phyloP scores from a whole-genome alignment of 2,329 filamentous ascomycete species.

The Aspergillus quadrilineatus region DNA sequence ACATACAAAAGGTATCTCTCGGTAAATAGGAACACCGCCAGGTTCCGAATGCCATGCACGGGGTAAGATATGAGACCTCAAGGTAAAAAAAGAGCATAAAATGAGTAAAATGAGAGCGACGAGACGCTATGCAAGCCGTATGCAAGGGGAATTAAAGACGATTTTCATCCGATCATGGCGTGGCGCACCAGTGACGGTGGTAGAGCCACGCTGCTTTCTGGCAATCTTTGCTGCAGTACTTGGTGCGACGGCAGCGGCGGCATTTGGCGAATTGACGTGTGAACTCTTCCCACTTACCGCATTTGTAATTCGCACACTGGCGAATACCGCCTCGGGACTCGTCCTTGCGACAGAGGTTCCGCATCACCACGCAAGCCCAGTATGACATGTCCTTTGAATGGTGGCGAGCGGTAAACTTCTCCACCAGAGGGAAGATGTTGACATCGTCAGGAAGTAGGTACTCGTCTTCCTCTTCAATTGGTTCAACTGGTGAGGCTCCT shows the following conservation, averaged over 20 bases:
- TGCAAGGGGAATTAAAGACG: slow-evolving; percentile 35
- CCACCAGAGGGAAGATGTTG: slow-evolving; percentile 96
- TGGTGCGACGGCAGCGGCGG: slow-evolving; percentile 89
- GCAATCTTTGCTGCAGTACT: slow-evolving; percentile 99
- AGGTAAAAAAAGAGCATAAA: slow-evolving; percentile 27
- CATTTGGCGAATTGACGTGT: slow-evolving; percentile 98
- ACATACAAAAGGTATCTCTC: slow-evolving; percentile 41
- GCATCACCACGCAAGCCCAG: slow-evolving; percentile 98
- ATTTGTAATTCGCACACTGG: slow-evolving; percentile 97
- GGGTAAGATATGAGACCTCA: slow-evolving; percentile 29
- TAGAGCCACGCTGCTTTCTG: slow-evolving; percentile 99
- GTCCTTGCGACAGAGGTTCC: slow-evolving; percentile 96
- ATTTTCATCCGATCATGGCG: slow-evolving; percentile 32
- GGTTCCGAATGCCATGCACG: slow-evolving; percentile 39
- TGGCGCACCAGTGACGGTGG: slow-evolving; percentile 88
- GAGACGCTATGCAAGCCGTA: slow-evolving; percentile 40
- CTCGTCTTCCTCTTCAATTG: slow-evolving; percentile 70
- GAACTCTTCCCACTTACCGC: slow-evolving; percentile 97
- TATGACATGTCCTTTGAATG: slow-evolving; percentile 98
- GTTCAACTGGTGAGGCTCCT: slow-evolving; percentile 48
- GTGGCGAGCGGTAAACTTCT: slow-evolving; percentile 96
- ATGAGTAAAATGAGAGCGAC: slow-evolving; percentile 23
- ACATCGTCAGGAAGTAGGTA: slow-evolving; percentile 91
- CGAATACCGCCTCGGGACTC: slow-evolving; percentile 90
- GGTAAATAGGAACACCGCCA: slow-evolving; percentile 38